Evolutionary conservation across 495 filamentous ascomycete genomes (phyloP).

Genomic region (Letharia columbiana): DNA sequence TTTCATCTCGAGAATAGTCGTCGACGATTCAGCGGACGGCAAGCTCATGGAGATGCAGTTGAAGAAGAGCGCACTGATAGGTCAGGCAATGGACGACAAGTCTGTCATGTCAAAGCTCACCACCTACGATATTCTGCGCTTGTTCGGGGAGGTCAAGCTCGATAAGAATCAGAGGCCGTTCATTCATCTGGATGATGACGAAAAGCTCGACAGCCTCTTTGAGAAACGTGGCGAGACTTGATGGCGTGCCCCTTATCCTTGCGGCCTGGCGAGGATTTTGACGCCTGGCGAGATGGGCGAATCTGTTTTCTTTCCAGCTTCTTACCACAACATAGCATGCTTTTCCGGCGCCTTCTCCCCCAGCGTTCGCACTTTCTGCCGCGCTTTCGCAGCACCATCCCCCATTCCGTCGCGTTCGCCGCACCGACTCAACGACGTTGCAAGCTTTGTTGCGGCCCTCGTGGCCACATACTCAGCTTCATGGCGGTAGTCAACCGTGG

Average conservation of each 20-base stretch:
- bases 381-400: not conserved
- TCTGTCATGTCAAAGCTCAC: slow-evolving; percentile 12
- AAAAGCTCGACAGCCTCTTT: not conserved
- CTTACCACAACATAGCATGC: not conserved
- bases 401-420: not conserved
- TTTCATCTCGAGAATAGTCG: slow-evolving; percentile 44
- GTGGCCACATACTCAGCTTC: slow-evolving; percentile 7
- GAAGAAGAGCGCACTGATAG: slow-evolving; percentile 27
- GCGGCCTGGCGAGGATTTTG: too few species aligned
- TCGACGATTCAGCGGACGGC: slow-evolving; percentile 44
- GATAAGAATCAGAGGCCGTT: slow-evolving; percentile 14
- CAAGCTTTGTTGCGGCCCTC: not conserved
- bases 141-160: slow-evolving; percentile 18
- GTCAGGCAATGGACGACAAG: slow-evolving; percentile 24
- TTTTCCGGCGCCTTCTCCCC: not conserved
- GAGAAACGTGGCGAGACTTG: too few species aligned
- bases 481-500: slow-evolving; percentile 3
- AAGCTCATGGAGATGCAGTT: slow-evolving; percentile 37
- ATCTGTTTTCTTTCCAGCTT: not conserved
- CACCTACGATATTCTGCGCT: slow-evolving; percentile 14
- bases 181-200: slow-evolving; percentile 18
- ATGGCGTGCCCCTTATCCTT: too few species aligned
- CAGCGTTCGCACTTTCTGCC: not conserved
- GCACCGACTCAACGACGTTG: slow-evolving; percentile 8
- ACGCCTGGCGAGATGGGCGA: not conserved